Evolutionary conservation across 2,329 filamentous ascomycete species (phyloP).

Genomic region (Ilyonectria mors-panacis): DNA sequence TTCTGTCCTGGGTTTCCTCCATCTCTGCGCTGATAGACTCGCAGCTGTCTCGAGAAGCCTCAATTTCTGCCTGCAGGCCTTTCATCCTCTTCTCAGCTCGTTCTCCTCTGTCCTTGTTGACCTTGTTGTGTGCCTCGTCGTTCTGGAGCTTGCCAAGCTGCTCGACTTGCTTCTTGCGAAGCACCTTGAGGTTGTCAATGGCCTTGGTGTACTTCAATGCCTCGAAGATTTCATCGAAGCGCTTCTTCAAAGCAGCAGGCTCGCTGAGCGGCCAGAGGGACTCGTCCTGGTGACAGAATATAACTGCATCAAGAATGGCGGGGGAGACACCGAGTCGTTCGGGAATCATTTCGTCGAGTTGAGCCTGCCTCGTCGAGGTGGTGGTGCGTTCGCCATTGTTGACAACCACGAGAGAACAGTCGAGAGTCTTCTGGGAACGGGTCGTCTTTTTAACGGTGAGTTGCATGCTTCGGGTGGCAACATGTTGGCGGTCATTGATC

Average conservation of each 20-base stretch:
- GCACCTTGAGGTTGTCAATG: conserved; percentile 91
- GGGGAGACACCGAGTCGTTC: conserved; percentile 90
- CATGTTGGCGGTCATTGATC: conserved; percentile 83
- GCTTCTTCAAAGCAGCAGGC: conserved; percentile 87
- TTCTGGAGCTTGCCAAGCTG: conserved; percentile 81
- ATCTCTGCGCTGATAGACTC: conserved; percentile 73
- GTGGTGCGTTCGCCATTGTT: conserved; percentile 85
- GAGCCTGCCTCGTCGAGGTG: conserved; percentile 84
- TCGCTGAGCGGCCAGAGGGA: conserved; percentile 97
- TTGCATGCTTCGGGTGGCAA: conserved; percentile 87
- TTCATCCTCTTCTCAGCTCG: conserved; percentile 76
- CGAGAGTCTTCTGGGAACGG: conserved; percentile 85
- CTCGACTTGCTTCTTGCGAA: conserved; percentile 86
- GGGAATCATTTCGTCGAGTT: conserved; percentile 88
- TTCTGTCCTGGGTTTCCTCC: conserved; percentile 69
- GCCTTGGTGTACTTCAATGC: conserved; percentile 97
- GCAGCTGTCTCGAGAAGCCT: conserved; percentile 71
- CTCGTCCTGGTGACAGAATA: conserved; percentile 99
- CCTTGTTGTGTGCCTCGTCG: conserved; percentile 82
- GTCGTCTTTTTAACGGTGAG: conserved; percentile 88
- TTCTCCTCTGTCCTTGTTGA: conserved; percentile 88
- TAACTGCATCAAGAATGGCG: conserved; percentile 92
- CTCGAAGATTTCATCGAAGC: conserved; percentile 98
- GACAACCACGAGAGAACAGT: conserved; percentile 81
- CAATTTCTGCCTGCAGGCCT: conserved; percentile 77